Conservation (phyloP, 768 basidiomycete species). For the Hygrophorus russula region DNA sequence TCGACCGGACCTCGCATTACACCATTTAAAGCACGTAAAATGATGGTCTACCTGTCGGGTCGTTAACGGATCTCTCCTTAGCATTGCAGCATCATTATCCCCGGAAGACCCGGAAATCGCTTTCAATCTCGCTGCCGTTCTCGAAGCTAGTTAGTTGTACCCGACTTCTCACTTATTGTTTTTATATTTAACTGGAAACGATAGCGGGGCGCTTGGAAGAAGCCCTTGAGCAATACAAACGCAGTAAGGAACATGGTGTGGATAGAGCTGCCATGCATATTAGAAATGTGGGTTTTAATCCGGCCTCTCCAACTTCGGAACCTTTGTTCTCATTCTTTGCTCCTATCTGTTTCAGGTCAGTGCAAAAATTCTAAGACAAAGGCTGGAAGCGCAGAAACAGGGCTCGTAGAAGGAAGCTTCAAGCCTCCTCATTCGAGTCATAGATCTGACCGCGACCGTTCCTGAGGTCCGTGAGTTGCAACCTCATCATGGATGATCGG, state of each 20-base stretch:
- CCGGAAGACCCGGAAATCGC: conserved; percentile 88
- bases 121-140: conserved; percentile 83
- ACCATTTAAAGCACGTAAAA: conserved; percentile 61
- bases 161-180: conserved; percentile 12
- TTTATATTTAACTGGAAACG: conserved; percentile 17
- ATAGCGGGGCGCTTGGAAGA: conserved; percentile 72
- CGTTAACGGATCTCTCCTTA: conserved; percentile 28
- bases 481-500: neutral
- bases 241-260: conserved; percentile 65
- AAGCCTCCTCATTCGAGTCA: neutral
- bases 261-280: conserved; percentile 77
- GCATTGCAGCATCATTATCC: conserved; percentile 71
- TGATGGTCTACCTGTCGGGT: conserved; percentile 13
- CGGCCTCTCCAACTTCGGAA: neutral
- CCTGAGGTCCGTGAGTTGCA: neutral
- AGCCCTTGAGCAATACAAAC: conserved; percentile 73
- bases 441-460: neutral
- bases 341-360: conserved; percentile 42
- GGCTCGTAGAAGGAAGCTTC: neutral
- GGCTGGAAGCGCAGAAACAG: conserved; percentile 23
- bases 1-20: conserved; percentile 77
- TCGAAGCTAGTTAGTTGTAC: conserved; percentile 67
- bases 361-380: conserved; percentile 66
- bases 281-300: conserved; percentile 47
- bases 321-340: conserved; percentile 6